Base-by-base conservation (phyloP, 371 early-diverging fungal species). In the Rhizopus stolonifer region DNA sequence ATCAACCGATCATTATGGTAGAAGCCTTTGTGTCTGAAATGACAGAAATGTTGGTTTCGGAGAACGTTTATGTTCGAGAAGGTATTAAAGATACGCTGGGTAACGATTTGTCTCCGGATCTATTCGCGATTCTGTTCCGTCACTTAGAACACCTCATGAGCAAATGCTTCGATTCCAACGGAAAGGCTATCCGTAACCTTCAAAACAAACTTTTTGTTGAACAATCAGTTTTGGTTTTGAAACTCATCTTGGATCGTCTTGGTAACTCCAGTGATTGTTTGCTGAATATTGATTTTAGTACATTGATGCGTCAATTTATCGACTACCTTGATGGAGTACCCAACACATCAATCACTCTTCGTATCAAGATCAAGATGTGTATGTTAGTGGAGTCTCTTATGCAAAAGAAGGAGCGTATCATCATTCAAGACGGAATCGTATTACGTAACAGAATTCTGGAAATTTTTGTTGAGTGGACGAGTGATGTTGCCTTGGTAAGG, bases 31-130 rank as follows among this genome's bases (percentile, higher is more conserved):
- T 93, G 47, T 67, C 72, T 22, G 92, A 94, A 45, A 82, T 94
- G 72, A 81, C 91, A 4, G 87, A 89, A 40, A 77, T 94, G 51
- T 70, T 94, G 45, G 83, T 88, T 0, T 88, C 83, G 4, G 93
- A 95, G 29, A 89, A 91, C 56, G 85, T 87, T n/a, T 79, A 88
- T 61, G 83, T 94, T 21, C 87, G 94, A 7, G 95, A 95, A 72
- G 84, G 81, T 15, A 89, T 89, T 38, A 91, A 91, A 54, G 93
- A 94, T 50, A 85, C 87, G 0, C 74, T 94, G n/a, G 94, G 93
- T 31, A 76, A 80, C 32, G 95, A 96, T 52, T 69, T 94, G 19
- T 82, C 82, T 40, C 86, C 87, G 7, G 80, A 84, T n/a, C 69
- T 93, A 17, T 92, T 90, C 62, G 84, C 84, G 47, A 77, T 89